Conservation (phyloP, 768 basidiomycete genomes). For the Kockovaella imperatae region DNA sequence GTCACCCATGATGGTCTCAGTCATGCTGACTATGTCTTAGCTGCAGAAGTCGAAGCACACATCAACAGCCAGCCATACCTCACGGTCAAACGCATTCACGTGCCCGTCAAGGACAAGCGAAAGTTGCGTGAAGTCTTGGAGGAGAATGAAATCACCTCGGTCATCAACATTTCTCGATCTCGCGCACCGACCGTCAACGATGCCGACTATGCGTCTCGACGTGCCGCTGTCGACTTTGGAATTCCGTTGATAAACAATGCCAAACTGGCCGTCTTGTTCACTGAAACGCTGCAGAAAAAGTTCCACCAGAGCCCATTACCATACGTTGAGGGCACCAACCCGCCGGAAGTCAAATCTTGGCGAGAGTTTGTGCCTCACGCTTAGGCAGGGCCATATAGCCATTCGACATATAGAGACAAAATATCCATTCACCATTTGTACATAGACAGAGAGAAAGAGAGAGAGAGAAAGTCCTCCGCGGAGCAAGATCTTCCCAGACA, state of each 20-base stretch:
- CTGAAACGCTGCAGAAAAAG: slow-evolving; percentile 59
- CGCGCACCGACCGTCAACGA: slow-evolving; percentile 70
- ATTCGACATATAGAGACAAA: not conserved
- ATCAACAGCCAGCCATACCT: slow-evolving; percentile 72
- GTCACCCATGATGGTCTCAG: not conserved
- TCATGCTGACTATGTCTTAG: slow-evolving; percentile 5
- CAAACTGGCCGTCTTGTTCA: slow-evolving; percentile 78
- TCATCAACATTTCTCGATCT: slow-evolving; percentile 80
- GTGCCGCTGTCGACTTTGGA: slow-evolving; percentile 95
- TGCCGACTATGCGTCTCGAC: slow-evolving; percentile 92
- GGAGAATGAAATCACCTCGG: slow-evolving; percentile 86
- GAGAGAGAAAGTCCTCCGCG: too few relatives aligned
- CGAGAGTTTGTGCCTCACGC: slow-evolving; percentile 52
- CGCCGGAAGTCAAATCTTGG: slow-evolving; percentile 85
- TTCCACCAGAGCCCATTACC: slow-evolving; percentile 41
- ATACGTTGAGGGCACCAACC: slow-evolving; percentile 81
- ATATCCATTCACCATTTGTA: not conserved
- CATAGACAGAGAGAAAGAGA: too few relatives aligned
- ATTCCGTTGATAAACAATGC: slow-evolving; percentile 77
- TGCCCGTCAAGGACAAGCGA: slow-evolving; percentile 94
- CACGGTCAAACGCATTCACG: slow-evolving; percentile 72
- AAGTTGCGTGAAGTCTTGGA: slow-evolving; percentile 77
- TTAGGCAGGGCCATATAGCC: not conserved
- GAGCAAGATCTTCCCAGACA: too few relatives aligned
- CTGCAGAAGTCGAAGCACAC: slow-evolving; percentile 62